Evolutionary conservation across 169 alveolate genomes (phyloP).

Genomic region (Plasmodium relictum): DNA sequence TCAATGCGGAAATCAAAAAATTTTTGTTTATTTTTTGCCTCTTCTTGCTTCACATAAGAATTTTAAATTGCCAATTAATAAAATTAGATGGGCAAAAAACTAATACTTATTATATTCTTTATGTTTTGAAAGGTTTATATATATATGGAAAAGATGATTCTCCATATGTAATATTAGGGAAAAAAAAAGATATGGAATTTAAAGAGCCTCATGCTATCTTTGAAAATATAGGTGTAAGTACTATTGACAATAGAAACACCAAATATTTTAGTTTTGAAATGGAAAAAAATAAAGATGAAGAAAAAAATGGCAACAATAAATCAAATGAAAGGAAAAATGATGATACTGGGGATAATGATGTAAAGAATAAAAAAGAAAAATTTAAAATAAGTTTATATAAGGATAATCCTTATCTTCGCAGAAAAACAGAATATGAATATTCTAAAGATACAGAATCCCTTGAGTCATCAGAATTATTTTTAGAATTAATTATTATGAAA

Average conservation of each 20-base stretch:
- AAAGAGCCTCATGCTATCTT: slow-evolving; percentile 62
- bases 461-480: slow-evolving; percentile 49
- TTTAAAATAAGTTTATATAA: slow-evolving; percentile 59
- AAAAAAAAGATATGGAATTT: slow-evolving; percentile 61
- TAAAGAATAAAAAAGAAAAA: slow-evolving; percentile 30
- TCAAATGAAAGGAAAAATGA: neutral
- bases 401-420: slow-evolving; percentile 63
- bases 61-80: slow-evolving; percentile 64
- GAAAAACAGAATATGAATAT: slow-evolving; percentile 33
- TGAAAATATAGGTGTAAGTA: slow-evolving; percentile 76
- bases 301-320: neutral
- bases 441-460: neutral
- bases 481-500: slow-evolving; percentile 72
- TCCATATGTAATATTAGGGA: slow-evolving; percentile 67
- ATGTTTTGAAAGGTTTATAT: slow-evolving; percentile 73
- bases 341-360: slow-evolving; percentile 8
- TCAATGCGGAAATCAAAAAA: slow-evolving; percentile 38
- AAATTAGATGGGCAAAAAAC: slow-evolving; percentile 75
- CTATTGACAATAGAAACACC: slow-evolving; percentile 62
- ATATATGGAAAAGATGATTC: slow-evolving; percentile 70
- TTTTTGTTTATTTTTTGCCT: slow-evolving; percentile 12
- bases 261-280: slow-evolving; percentile 61
- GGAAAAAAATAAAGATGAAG: slow-evolving; percentile 3
- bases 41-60: slow-evolving; percentile 26
- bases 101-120: slow-evolving; percentile 71